Conservation (phyloP, 1,139 yeast species). For the Geotrichum reessii region DNA sequence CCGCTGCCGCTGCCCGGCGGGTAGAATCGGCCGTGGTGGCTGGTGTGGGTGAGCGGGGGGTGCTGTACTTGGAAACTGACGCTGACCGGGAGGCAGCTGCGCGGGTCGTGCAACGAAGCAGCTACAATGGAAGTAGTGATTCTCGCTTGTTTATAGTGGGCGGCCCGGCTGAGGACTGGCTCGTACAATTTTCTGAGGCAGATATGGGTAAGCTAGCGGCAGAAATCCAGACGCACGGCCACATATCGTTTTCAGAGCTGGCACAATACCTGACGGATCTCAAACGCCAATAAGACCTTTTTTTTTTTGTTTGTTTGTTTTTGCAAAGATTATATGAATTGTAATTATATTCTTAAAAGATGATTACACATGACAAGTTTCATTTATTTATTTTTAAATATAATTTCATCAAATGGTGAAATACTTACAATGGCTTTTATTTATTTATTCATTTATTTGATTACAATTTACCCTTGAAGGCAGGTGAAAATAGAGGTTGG, state of each 20-base stretch:
- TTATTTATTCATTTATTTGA: background rate
- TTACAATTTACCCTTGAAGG: slow-evolving; percentile 24
- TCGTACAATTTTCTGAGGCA: slow-evolving; percentile 4
- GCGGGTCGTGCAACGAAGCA: background rate
- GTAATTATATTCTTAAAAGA: no score
- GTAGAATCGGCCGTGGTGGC: background rate
- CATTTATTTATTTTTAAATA: no score
- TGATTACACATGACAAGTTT: no score
- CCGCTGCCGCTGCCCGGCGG: background rate
- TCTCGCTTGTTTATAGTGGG: slow-evolving; percentile 8
- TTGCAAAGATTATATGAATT: no score
- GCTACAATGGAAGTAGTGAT: background rate
- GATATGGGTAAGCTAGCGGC: slow-evolving; percentile 5
- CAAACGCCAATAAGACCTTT: background rate
- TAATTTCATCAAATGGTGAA: background rate
- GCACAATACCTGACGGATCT: slow-evolving; percentile 6
- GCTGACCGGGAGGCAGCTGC: background rate
- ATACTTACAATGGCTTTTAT: no score
- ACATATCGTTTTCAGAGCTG: slow-evolving; percentile 9
- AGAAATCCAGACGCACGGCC: slow-evolving; percentile 2
- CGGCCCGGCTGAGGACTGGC: slow-evolving; percentile 4
- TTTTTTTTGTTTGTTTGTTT: background rate
- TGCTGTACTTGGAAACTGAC: background rate
- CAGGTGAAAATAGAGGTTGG: slow-evolving; percentile 33
- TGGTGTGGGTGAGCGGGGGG: background rate